Conservation (phyloP, 768 basidiomycete genomes). For the Glaciozyma antarctica region DNA sequence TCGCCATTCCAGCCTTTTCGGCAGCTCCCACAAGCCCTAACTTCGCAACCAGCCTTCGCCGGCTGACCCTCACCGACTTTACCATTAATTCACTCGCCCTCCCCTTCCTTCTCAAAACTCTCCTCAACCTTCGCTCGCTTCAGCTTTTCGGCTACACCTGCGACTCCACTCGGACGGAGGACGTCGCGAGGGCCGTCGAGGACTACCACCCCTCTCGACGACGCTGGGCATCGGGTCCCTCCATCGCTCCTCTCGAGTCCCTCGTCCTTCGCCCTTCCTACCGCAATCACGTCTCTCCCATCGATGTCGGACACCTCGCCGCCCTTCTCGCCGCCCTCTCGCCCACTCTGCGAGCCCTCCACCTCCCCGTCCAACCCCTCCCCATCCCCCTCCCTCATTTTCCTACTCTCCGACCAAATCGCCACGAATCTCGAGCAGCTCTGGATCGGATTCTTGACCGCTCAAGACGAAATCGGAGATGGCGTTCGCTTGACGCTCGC, state of each 20-base stretch:
- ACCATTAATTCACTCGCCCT: not conserved
- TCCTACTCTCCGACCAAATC: not conserved
- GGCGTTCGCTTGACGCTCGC: not conserved
- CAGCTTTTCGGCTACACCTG: not conserved
- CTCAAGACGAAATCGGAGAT: not conserved
- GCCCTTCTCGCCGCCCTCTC: not conserved
- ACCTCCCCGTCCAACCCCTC: not conserved
- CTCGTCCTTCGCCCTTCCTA: not conserved
- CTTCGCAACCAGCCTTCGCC: not conserved
- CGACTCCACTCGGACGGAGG: not conserved
- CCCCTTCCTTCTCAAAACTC: not conserved
- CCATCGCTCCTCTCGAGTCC: not conserved
- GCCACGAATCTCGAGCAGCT: not conserved
- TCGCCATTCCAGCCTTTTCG: not conserved
- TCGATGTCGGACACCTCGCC: not conserved
- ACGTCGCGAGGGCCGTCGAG: not conserved
- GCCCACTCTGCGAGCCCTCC: not conserved
- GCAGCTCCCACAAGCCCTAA: not conserved
- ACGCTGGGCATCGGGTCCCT: not conserved
- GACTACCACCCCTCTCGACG: not conserved
- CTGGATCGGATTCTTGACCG: not conserved
- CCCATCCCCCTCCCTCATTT: not conserved
- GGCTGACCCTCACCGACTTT: not conserved
- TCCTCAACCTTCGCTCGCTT: not conserved
- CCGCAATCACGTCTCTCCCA: not conserved